phyloP scores from a whole-genome alignment of 805 yeast genomes.

The Nakazawaea molendinolei region DNA sequence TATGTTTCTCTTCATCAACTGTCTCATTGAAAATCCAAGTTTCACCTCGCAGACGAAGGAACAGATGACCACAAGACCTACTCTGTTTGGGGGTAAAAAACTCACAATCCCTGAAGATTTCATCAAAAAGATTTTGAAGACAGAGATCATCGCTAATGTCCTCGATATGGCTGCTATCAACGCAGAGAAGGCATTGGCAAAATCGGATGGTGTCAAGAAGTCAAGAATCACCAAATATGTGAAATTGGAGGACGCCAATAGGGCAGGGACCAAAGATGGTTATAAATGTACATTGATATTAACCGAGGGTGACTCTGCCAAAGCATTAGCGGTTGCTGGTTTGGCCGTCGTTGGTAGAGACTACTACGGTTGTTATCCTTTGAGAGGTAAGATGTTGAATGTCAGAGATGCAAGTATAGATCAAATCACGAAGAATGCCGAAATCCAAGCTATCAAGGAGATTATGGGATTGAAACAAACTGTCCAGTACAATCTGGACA shows the following conservation, averaged over 20 bases:
- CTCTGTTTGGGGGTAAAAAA: slow-evolving; percentile 85
- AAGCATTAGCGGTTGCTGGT: slow-evolving; percentile 87
- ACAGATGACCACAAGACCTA: slow-evolving; percentile 81
- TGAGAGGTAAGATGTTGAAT: slow-evolving; percentile 90
- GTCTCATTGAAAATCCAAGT: slow-evolving; percentile 93
- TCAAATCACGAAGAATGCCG: slow-evolving; percentile 86
- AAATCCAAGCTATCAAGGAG: slow-evolving; percentile 90
- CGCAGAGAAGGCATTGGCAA: slow-evolving; percentile 80
- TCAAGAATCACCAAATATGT: slow-evolving; percentile 82
- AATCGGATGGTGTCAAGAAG: slow-evolving; percentile 82
- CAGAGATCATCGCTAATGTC: slow-evolving; percentile 67
- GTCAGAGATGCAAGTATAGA: slow-evolving; percentile 98
- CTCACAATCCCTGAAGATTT: slow-evolving; percentile 69
- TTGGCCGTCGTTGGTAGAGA: slow-evolving; percentile 93
- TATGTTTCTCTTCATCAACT: slow-evolving; percentile 85
- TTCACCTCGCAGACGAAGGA: slow-evolving; percentile 97
- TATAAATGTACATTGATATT: slow-evolving; percentile 85
- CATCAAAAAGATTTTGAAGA: slow-evolving; percentile 62
- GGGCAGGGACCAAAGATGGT: slow-evolving; percentile 92
- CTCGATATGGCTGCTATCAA: slow-evolving; percentile 80
- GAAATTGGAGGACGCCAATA: slow-evolving; percentile 91
- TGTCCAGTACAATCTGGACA: slow-evolving; percentile 59
- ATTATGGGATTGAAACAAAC: slow-evolving; percentile 95
- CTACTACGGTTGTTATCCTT: slow-evolving; percentile 89
- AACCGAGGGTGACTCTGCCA: slow-evolving; percentile 97